phyloP scores from a whole-genome alignment of 441 rosid genomes.

The Aquilaria agallochum region DNA sequence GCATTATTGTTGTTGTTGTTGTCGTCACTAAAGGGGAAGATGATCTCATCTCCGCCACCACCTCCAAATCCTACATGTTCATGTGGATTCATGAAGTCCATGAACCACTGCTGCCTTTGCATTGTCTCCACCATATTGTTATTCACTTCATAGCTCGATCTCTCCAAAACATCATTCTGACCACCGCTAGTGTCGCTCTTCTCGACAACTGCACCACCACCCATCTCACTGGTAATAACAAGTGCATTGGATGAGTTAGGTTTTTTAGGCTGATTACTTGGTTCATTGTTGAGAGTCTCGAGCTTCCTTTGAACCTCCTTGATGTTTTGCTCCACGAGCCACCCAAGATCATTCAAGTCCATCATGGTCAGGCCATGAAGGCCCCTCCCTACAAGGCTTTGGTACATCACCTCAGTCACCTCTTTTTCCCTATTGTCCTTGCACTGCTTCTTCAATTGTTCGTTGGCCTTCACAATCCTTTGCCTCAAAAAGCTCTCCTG shows the following conservation, averaged over 20 bases:
- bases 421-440: slow-evolving; percentile 7
- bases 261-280: not conserved
- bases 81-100: slow-evolving; percentile 2
- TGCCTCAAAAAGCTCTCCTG: slow-evolving; percentile 2
- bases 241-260: too few relatives aligned
- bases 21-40: slow-evolving; percentile 5
- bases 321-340: slow-evolving; percentile 25
- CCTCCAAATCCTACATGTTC: slow-evolving; percentile 5
- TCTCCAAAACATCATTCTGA: not conserved
- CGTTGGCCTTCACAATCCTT: not conserved
- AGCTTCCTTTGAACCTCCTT: slow-evolving; percentile 18
- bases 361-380: slow-evolving; percentile 12
- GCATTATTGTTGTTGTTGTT: not conserved
- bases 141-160: not conserved
- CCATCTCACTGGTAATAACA: too few relatives aligned
- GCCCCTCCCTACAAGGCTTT: slow-evolving; percentile 12
- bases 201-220: not conserved
- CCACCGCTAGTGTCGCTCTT: not conserved
- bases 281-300: not conserved
- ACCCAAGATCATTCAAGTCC: slow-evolving; percentile 32
- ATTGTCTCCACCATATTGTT: not conserved
- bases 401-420: not conserved
- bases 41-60: slow-evolving; percentile 6
- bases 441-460: slow-evolving; percentile 10
- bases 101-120: slow-evolving; percentile 9